Base-by-base conservation (phyloP, 2,329 filamentous ascomycete genomes). In the Pseudogymnoascus sp. region DNA sequence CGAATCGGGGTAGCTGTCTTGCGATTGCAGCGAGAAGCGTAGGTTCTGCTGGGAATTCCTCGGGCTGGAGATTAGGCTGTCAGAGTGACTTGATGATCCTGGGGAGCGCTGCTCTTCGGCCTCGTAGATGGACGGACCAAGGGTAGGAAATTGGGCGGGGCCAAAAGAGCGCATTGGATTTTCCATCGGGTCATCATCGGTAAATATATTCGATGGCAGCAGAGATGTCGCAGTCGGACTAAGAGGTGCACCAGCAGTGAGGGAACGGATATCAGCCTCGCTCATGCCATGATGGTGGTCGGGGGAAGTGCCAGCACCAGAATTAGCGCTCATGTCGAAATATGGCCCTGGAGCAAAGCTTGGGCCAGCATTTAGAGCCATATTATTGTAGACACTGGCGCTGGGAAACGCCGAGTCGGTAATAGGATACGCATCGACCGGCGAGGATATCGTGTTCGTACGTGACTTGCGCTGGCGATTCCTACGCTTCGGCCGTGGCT, bases 171-270 rank as follows among this genome's bases (percentile, higher is more conserved):
- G 46, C 16, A 14, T 35, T 22, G 31, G 28, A n/a, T 6, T 38
- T 33, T 60, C 81, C 8, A 76, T 78, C n/a, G 79, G 77, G 14
- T 87, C 86, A 59, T 89, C 87, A 61, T 88, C 85, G 5, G 76
- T 74, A 63, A 84, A 81, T 3, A 89, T 77, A 64, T 84, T 85
- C 1, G 89, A 89, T 0, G 90, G 90, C 14, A 96, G 77, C 3
- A 93, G 78, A 14, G 87, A 83, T 28, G 89, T 86, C 2, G 90
- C 90, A 3, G 89, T 89, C 1, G 90, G 90, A 69, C 89, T 93
- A 72, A 93, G 83, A 0, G 89, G 89, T 2, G 88, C 89, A 28
- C 84, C 86, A 16, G 81, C 82, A 2, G 82, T 85, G 37, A 89
- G 73, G 16, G 80, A 80, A 64, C 84, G 84, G 4, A 88, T 76